These are phyloP conservation scores for Yamadazyma buinensis DNA, from an alignment of 1,139 yeast species.

Conservation along the genomic window DNA sequence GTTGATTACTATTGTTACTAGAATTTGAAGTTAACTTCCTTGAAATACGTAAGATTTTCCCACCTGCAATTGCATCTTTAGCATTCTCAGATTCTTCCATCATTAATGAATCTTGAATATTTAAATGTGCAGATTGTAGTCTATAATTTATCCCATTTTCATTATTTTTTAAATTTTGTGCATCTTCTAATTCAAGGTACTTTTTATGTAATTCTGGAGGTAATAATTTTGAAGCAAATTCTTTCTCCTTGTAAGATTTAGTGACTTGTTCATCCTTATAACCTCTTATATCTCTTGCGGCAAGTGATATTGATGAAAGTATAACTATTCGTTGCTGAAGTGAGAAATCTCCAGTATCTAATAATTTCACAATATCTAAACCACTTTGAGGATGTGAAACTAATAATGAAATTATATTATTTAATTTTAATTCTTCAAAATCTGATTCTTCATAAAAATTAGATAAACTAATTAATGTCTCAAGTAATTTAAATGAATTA, in stretches of 20 bases:
- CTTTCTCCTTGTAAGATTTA: conserved; percentile 28
- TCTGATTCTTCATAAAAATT: conserved; percentile 47
- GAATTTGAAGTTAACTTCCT: conserved; percentile 9
- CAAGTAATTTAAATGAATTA: conserved; percentile 45
- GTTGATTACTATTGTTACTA: conserved; percentile 2
- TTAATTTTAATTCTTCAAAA: conserved; percentile 49
- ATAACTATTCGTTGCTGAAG: conserved; percentile 57
- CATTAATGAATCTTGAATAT: conserved; percentile 34
- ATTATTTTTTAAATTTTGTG: background rate
- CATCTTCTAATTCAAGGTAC: conserved; percentile 19
- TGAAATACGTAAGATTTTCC: conserved; percentile 52
- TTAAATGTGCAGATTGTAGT: conserved; percentile 7
- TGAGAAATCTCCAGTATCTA: conserved; percentile 62
- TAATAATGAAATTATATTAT: conserved; percentile 51
- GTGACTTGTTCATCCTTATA: conserved; percentile 43
- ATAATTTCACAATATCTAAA: conserved; percentile 34
- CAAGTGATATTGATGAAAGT: conserved; percentile 52
- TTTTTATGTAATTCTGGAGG: conserved; percentile 45
- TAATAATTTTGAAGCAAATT: conserved; percentile 40
- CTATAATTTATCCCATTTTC: background rate
- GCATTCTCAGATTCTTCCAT: conserved; percentile 37
- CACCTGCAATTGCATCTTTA: conserved; percentile 38
- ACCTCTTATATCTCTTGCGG: conserved; percentile 61
- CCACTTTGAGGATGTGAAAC: conserved; percentile 43
- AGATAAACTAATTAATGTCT: conserved; percentile 42